Conservation (phyloP, 805 yeast species). For the Wickerhamomyces bisporus region DNA sequence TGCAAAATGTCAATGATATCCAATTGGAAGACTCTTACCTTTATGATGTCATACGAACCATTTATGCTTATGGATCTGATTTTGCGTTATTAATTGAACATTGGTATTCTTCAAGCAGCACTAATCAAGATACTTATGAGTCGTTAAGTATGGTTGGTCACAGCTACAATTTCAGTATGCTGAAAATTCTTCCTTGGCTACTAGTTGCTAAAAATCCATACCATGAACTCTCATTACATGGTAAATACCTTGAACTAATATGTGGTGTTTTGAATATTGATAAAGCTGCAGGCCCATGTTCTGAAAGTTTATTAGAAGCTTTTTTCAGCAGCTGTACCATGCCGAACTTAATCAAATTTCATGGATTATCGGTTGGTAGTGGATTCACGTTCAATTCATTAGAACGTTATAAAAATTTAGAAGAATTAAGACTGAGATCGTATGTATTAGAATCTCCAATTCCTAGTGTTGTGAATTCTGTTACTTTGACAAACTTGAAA, state of each 20-base stretch:
- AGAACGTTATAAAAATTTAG: background rate
- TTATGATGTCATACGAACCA: constrained; percentile 2
- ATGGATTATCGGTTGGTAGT: background rate
- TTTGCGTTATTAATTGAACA: constrained; percentile 2
- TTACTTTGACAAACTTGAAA: background rate
- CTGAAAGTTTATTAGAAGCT: background rate
- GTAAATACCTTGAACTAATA: background rate
- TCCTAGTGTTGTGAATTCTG: background rate
- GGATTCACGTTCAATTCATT: constrained; percentile 1
- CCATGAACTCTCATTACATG: background rate
- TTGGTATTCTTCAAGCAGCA: background rate
- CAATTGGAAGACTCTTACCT: constrained; percentile 1
- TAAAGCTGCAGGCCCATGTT: background rate
- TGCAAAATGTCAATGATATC: constrained; percentile 1
- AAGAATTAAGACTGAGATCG: background rate
- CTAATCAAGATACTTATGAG: background rate
- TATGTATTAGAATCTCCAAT: background rate
- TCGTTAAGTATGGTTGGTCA: constrained; percentile 1
- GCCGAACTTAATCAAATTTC: constrained; percentile 1
- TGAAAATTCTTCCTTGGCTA: constrained; percentile 1
- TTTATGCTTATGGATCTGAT: constrained; percentile 6
- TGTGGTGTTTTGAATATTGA: constrained; percentile 3
- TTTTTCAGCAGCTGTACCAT: background rate
- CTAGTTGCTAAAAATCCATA: constrained; percentile 3
- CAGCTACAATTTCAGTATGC: background rate